Evolutionary conservation across 768 basidiomycete species (phyloP).

Genomic region (Basidioascus undulatus): DNA sequence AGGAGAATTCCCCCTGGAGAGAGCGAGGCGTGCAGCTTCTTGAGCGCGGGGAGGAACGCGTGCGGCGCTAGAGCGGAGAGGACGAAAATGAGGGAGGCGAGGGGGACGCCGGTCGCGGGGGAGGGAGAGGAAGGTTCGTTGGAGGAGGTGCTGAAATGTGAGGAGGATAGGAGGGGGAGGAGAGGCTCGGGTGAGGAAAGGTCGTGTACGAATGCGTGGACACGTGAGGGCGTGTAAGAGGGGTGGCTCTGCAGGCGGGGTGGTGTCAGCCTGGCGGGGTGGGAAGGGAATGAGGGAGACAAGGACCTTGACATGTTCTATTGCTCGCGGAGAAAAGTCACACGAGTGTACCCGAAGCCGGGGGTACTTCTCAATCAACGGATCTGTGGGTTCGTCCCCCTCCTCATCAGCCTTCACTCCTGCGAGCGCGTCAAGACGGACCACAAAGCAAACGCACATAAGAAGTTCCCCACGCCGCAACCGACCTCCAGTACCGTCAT

Average conservation of each 20-base stretch:
- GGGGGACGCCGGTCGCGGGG: too few relatives aligned
- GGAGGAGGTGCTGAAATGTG: too few relatives aligned
- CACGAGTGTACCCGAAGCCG: conserved; percentile 3
- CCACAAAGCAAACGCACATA: conserved; percentile 9
- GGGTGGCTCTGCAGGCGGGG: conserved; percentile 1
- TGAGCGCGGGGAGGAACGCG: neutral
- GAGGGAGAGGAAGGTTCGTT: too few relatives aligned
- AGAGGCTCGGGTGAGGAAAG: conserved; percentile 2
- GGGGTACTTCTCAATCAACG: conserved; percentile 6
- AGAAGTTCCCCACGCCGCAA: conserved; percentile 9
- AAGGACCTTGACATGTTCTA: conserved; percentile 5
- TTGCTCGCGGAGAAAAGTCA: conserved; percentile 6
- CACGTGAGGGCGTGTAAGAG: neutral
- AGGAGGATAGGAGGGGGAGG: neutral
- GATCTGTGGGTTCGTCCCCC: too few relatives aligned
- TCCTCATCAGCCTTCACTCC: too few relatives aligned
- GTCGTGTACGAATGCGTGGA: conserved; percentile 9
- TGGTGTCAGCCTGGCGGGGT: too few relatives aligned
- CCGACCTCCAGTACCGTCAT: conserved; percentile 8
- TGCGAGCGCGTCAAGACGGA: neutral
- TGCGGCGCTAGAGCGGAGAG: conserved; percentile 6
- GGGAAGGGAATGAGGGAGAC: neutral
- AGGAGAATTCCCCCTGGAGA: conserved; percentile 5
- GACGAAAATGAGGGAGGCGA: conserved; percentile 8
- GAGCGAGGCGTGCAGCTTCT: neutral